These are phyloP conservation scores for Pseudocercospora pini-densiflorae DNA, from an alignment of 2,329 filamentous ascomycete genomes.

Conservation along the genomic window DNA sequence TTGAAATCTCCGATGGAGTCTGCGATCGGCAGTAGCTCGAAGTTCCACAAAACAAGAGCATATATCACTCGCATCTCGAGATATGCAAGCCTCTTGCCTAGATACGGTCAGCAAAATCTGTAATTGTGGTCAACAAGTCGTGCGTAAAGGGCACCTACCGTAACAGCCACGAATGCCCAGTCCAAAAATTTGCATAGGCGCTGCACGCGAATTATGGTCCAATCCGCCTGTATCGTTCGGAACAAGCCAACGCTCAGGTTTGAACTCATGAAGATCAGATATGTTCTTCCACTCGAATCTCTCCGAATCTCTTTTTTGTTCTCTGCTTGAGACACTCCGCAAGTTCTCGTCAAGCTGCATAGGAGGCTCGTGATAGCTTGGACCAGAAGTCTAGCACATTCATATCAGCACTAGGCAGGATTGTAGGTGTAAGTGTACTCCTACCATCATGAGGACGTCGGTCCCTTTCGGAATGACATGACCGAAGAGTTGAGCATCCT, in stretches of 20 bases:
- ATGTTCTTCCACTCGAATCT: background rate
- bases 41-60: constrained; percentile 13
- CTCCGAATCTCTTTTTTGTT: background rate
- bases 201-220: constrained; percentile 10
- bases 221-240: background rate
- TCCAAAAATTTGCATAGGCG: constrained; percentile 15
- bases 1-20: constrained; percentile 7
- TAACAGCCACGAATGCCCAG: constrained; percentile 9
- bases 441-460: constrained; percentile 7
- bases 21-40: constrained; percentile 4
- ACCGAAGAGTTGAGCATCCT: constrained; percentile 7
- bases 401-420: too few relatives aligned
- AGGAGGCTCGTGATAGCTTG: background rate
- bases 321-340: constrained; percentile 4
- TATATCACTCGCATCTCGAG: constrained; percentile 15
- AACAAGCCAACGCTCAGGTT: constrained; percentile 7
- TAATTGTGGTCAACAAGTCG: too few relatives aligned
- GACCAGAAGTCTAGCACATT: background rate
- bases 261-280: constrained; percentile 9
- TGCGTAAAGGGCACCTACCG: background rate
- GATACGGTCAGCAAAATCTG: too few relatives aligned
- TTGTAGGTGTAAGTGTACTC: too few relatives aligned
- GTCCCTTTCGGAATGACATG: constrained; percentile 13
- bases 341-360: constrained; percentile 3
- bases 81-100: constrained; percentile 13